Percentiles rank a stretch among this genome's conserved stretches.
These are phyloP conservation scores for Xerocomus minutiporus DNA, from an alignment of 1,284 basidiomycete species.

Conservation along the genomic window DNA sequence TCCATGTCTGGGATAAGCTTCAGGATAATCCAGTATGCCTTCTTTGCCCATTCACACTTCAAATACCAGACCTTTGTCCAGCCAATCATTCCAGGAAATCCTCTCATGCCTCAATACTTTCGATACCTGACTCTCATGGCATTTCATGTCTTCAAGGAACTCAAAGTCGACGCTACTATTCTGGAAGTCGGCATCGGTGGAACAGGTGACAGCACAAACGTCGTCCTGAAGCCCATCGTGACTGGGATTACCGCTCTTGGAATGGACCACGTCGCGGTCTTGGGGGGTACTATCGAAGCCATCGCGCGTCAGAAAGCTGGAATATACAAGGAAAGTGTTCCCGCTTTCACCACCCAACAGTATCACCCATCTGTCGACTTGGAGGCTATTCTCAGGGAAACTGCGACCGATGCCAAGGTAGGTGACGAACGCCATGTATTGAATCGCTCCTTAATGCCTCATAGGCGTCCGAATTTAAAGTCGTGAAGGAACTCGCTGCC, in stretches of 20 bases:
- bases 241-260: conserved; percentile 91
- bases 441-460: background rate
- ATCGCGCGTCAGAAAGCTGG: conserved; percentile 97
- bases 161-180: conserved; percentile 83
- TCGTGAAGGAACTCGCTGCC: conserved; percentile 46
- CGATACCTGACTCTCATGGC: conserved; percentile 90
- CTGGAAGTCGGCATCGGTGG: conserved; percentile 98
- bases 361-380: conserved; percentile 70
- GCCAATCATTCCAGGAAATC: conserved; percentile 56
- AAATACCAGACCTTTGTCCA: conserved; percentile 6
- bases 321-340: conserved; percentile 91
- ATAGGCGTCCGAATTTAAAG: conserved; percentile 63
- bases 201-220: conserved; percentile 92
- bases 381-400: conserved; percentile 59
- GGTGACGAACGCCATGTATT: background rate
- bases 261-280: conserved; percentile 87
- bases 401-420: conserved; percentile 67
- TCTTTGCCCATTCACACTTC: background rate
- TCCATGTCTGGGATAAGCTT: conserved; percentile 92
- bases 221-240: conserved; percentile 85
- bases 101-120: conserved; percentile 88
- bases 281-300: conserved; percentile 86
- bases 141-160: conserved; percentile 83
- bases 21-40: conserved; percentile 49
- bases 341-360: conserved; percentile 83